Evolutionary conservation across 345 rosid species (phyloP).

Genomic region (Psidium guajava): DNA sequence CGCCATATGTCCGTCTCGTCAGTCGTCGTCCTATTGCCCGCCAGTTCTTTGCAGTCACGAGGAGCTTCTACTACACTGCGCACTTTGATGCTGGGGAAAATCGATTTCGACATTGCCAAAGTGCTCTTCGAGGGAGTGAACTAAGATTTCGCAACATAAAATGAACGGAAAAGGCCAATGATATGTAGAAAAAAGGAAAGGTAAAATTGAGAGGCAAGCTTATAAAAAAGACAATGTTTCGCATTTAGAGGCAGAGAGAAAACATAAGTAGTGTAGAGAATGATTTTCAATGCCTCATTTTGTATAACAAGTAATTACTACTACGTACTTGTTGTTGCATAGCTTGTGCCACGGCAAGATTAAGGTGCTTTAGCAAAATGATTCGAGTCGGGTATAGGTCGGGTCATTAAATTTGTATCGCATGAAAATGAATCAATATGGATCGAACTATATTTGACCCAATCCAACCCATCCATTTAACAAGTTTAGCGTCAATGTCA

Average conservation of each 20-base stretch:
- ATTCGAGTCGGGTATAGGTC: too few species aligned
- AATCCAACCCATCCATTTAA: too few species aligned
- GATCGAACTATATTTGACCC: too few species aligned
- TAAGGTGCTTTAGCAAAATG: too few species aligned
- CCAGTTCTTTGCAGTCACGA: constrained; percentile 54
- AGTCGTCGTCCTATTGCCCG: too few species aligned
- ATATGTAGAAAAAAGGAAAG: neutral
- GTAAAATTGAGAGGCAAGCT: too few species aligned
- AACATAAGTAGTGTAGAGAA: neutral
- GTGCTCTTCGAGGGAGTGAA: constrained; percentile 53
- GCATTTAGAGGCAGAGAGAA: neutral
- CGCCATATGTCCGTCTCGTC: too few species aligned
- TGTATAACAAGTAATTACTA: neutral
- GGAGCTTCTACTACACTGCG: constrained; percentile 58
- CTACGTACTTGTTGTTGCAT: too few species aligned
- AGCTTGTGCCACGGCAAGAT: too few species aligned
- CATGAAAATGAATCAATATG: too few species aligned
- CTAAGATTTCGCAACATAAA: neutral
- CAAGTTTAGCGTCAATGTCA: too few species aligned
- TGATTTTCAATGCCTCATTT: neutral
- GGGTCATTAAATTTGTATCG: too few species aligned
- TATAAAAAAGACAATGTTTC: neutral
- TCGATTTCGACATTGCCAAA: constrained; percentile 49
- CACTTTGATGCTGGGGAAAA: constrained; percentile 29
- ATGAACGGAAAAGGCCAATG: neutral